phyloP scores from a whole-genome alignment of 345 rosid species.

The Lenwebbia sp. region DNA sequence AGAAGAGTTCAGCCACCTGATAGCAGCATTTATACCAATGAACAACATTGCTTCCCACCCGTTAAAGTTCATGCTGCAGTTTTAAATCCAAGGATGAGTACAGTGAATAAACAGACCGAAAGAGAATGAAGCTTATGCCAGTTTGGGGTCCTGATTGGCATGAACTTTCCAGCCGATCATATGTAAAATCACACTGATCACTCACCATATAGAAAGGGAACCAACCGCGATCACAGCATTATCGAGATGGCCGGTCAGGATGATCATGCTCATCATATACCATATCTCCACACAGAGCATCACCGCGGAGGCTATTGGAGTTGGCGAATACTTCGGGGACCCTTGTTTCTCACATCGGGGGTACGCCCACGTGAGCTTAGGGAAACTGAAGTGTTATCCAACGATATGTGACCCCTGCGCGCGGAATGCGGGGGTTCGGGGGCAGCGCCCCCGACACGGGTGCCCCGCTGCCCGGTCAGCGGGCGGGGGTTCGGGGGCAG shows the following conservation, averaged over 20 bases:
- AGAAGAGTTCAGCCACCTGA: slow-evolving; percentile 25
- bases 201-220: slow-evolving; percentile 71
- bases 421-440: too few relatives aligned
- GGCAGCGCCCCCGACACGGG: too few relatives aligned
- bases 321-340: too few relatives aligned
- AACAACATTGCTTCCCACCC: slow-evolving; percentile 75
- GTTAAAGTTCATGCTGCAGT: slow-evolving; percentile 64
- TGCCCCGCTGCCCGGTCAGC: too few relatives aligned
- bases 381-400: too few relatives aligned
- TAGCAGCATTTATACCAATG: slow-evolving; percentile 66
- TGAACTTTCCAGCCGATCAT: neutral
- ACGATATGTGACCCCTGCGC: too few relatives aligned
- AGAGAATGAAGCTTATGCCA: neutral
- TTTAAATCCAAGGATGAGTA: neutral
- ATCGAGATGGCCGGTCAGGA: slow-evolving; percentile 63
- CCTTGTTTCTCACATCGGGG: too few relatives aligned
- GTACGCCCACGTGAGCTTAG: too few relatives aligned
- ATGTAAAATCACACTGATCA: neutral
- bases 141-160: neutral
- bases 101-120: neutral
- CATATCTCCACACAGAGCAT: slow-evolving; percentile 84
- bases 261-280: slow-evolving; percentile 74
- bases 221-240: slow-evolving; percentile 65
- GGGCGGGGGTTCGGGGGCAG: too few relatives aligned
- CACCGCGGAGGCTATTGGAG: slow-evolving; percentile 74